A percentile compares a stretch with the other conserved stretches of the same genome.
These are phyloP conservation scores for Triangularia setosa DNA, from an alignment of 2,329 filamentous ascomycete species.

Conservation along the genomic window DNA sequence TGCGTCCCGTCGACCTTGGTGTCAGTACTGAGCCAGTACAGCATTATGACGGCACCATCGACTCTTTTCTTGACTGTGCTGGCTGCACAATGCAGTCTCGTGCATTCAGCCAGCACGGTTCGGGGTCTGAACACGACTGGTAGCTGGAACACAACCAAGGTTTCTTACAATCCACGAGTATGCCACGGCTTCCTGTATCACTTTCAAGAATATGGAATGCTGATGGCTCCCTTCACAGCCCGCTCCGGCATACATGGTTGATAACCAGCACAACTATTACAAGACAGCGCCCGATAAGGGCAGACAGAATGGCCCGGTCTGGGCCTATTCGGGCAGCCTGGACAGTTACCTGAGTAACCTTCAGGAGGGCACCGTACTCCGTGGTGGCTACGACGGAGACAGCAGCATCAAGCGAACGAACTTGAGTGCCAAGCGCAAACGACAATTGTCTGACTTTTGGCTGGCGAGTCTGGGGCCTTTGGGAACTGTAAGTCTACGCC, in stretches of 20 bases:
- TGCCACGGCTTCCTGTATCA: background rate
- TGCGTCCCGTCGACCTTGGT: background rate
- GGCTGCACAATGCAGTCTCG: background rate
- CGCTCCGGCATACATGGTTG: slow-evolving; percentile 30
- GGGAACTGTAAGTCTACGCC: background rate
- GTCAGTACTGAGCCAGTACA: background rate
- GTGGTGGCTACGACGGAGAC: background rate
- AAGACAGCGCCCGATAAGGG: slow-evolving; percentile 8
- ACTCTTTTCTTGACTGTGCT: background rate
- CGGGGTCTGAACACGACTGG: background rate
- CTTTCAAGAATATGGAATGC: background rate
- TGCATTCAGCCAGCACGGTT: background rate
- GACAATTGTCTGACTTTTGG: background rate
- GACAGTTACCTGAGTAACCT: slow-evolving; percentile 11
- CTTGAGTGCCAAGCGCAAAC: background rate
- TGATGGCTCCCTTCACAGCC: background rate
- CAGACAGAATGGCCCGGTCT: slow-evolving; percentile 8
- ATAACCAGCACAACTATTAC: slow-evolving; percentile 11
- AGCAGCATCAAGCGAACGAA: background rate
- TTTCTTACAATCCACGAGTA: background rate
- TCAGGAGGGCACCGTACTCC: background rate
- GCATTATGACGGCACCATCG: background rate
- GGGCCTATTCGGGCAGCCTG: slow-evolving; percentile 12
- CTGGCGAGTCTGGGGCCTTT: background rate
- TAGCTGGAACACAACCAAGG: background rate